These are phyloP conservation scores for Cyclanthera cordifolia DNA, from an alignment of 306 rosid genomes.

Conservation along the genomic window DNA sequence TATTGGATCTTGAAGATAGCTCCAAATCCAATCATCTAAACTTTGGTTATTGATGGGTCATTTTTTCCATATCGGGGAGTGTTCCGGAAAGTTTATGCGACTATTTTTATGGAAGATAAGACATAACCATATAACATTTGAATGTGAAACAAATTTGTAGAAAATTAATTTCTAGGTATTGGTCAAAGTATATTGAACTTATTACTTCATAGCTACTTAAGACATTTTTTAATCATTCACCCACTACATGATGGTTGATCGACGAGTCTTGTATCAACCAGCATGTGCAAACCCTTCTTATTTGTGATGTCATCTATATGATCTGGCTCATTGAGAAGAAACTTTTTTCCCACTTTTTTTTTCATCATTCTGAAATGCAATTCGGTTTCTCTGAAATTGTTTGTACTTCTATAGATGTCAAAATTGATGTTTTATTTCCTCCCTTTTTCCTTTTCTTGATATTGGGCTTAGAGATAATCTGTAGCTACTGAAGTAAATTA, in stretches of 20 bases:
- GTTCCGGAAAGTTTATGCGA: too few relatives aligned
- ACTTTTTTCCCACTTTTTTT: neutral
- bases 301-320: neutral
- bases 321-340: neutral
- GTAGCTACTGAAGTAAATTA: neutral
- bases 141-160: too few relatives aligned
- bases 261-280: neutral
- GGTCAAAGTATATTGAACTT: too few relatives aligned
- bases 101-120: too few relatives aligned
- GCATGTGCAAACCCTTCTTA: neutral
- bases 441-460: neutral
- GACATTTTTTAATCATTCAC: too few relatives aligned
- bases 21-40: conserved; percentile 3
- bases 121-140: too few relatives aligned
- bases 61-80: too few relatives aligned
- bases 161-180: too few relatives aligned
- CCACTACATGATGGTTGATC: neutral
- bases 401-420: neutral
- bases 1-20: neutral
- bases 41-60: neutral
- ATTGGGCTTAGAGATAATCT: neutral
- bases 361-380: neutral
- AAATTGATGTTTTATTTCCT: neutral
- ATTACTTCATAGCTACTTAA: too few relatives aligned
- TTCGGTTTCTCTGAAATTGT: neutral